These are phyloP conservation scores for Beauveria scarabaeidicola DNA, from an alignment of 2,329 filamentous ascomycete genomes.

Conservation along the genomic window DNA sequence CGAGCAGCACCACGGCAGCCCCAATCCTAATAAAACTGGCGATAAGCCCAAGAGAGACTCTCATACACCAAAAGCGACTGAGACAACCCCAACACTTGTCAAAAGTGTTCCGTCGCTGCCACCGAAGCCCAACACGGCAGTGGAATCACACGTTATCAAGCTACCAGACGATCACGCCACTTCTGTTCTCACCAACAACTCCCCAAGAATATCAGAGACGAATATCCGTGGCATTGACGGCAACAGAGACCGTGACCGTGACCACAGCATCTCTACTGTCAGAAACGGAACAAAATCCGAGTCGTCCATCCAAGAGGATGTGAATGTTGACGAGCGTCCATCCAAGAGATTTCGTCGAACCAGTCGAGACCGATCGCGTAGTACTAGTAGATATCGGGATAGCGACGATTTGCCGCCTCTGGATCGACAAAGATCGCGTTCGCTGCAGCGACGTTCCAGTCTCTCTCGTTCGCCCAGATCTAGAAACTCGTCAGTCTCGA, in stretches of 20 bases:
- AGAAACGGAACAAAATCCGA: neutral
- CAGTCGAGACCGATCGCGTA: constrained; percentile 5
- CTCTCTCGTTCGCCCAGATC: constrained; percentile 1
- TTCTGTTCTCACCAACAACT: neutral
- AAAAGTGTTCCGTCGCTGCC: constrained; percentile 1
- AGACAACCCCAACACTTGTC: neutral
- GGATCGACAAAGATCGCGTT: constrained; percentile 1
- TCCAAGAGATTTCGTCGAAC: neutral
- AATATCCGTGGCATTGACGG: neutral
- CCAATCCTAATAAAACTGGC: neutral
- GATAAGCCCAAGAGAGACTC: neutral
- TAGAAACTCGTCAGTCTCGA: constrained; percentile 5
- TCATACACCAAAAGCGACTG: neutral
- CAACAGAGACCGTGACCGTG: neutral
- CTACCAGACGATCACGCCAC: neutral
- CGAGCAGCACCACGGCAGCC: neutral
- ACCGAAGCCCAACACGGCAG: neutral
- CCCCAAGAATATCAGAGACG: neutral
- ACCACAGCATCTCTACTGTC: neutral
- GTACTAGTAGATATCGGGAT: neutral
- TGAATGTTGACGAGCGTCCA: neutral
- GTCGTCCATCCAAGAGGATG: neutral
- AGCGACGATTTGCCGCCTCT: constrained; percentile 1
- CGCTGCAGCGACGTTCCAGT: neutral
- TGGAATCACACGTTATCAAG: neutral